A percentile compares a stretch with the other conserved stretches of the same genome.
Evolutionary conservation across 805 yeast genomes (phyloP).

Genomic region (Peterozyma toletana): DNA sequence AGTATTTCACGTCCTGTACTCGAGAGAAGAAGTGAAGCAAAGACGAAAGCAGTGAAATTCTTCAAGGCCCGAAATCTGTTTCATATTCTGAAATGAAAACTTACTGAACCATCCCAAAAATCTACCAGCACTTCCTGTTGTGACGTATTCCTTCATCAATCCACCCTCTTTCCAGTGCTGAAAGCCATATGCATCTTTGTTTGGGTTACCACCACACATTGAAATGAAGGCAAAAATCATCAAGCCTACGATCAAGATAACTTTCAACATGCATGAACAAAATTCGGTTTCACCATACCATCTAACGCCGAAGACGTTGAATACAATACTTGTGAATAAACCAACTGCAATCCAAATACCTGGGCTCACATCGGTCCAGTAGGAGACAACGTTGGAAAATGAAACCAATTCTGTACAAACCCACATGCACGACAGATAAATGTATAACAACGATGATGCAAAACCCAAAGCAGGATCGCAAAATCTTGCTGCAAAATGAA

Average conservation of each 20-base stretch:
- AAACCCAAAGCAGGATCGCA: constrained; percentile 37
- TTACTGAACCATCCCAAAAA: constrained; percentile 28
- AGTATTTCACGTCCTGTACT: too few species aligned
- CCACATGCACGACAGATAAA: constrained; percentile 38
- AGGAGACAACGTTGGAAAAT: constrained; percentile 37
- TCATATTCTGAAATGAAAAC: too few species aligned
- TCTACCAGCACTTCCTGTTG: constrained; percentile 34
- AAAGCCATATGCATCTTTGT: constrained; percentile 29
- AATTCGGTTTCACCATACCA: constrained; percentile 44
- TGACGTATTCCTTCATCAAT: constrained; percentile 27
- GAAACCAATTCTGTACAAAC: constrained; percentile 44
- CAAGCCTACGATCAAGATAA: constrained; percentile 34
- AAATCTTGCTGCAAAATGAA: constrained; percentile 40
- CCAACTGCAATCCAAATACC: constrained; percentile 37
- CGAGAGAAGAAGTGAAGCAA: too few species aligned
- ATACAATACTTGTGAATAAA: constrained; percentile 29
- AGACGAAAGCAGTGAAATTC: too few species aligned
- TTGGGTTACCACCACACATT: constrained; percentile 47
- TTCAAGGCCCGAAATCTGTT: too few species aligned
- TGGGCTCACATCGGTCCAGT: constrained; percentile 39
- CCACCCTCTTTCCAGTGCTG: constrained; percentile 29
- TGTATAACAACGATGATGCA: constrained; percentile 42
- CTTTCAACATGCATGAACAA: constrained; percentile 36
- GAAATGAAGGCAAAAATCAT: constrained; percentile 36
- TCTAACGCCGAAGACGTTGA: constrained; percentile 35